Evolutionary conservation across 441 rosid genomes (phyloP).

Genomic region (Pelargonium fulgidum): DNA sequence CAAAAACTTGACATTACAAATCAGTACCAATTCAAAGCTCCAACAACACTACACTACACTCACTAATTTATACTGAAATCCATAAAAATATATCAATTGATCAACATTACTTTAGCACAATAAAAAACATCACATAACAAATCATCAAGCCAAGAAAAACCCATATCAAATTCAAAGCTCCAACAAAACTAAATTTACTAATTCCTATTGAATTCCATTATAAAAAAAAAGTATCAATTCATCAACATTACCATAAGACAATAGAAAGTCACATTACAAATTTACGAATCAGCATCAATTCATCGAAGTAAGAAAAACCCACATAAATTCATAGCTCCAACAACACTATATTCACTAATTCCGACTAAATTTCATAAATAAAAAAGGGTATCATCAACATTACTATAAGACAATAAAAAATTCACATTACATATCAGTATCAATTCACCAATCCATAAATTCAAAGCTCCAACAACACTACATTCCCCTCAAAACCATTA

Average conservation of each 20-base stretch:
- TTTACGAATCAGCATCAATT: not conserved
- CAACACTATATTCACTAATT: not conserved
- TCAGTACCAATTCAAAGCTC: no score
- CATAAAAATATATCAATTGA: no score
- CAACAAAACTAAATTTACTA: not conserved
- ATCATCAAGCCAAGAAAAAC: no score
- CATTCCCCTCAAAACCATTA: not conserved
- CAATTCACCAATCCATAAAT: not conserved
- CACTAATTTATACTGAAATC: no score
- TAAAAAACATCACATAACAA: no score
- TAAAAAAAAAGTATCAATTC: not conserved
- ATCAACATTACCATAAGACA: not conserved
- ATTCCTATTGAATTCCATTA: not conserved
- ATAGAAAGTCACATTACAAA: not conserved
- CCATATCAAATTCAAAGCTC: not conserved
- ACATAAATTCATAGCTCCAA: not conserved
- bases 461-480: not conserved
- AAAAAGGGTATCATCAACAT: no score
- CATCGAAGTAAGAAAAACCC: not conserved
- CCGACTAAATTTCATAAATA: not conserved
- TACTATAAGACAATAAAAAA: not conserved
- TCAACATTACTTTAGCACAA: no score
- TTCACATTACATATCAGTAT: not conserved
- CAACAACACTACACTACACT: no score
- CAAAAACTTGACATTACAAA: no score